A percentile compares a stretch with the other conserved stretches of the same genome.
Conservation (phyloP, 2,329 filamentous ascomycete genomes). For the Orbilia ellipsospora region DNA sequence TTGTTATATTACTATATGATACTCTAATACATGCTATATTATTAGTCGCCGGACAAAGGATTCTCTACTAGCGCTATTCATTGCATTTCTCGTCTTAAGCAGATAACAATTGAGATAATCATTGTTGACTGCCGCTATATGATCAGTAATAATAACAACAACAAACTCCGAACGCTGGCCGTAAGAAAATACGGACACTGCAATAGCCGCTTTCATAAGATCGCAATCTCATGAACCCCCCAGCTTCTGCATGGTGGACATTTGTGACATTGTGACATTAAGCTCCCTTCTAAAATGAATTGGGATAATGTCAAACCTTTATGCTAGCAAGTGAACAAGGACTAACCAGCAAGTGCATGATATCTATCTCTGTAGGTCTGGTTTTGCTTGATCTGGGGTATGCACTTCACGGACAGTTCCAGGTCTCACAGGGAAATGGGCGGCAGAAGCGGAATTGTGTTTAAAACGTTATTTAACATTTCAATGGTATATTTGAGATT, state of each 20-base stretch:
- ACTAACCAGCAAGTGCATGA: too few species aligned
- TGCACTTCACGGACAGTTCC: constrained; percentile 1
- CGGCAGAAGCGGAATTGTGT: constrained; percentile 14
- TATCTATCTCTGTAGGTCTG: constrained; percentile 10
- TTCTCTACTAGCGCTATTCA: not conserved
- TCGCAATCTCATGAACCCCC: constrained; percentile 26
- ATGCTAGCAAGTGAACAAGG: not conserved
- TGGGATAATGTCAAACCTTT: constrained; percentile 20
- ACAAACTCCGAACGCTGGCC: constrained; percentile 22
- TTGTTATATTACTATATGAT: not conserved
- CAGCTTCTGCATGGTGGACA: constrained; percentile 29
- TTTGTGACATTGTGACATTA: constrained; percentile 40
- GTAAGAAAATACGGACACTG: constrained; percentile 38
- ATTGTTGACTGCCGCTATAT: not conserved
- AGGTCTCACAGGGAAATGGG: not conserved
- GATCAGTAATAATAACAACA: constrained; percentile 31
- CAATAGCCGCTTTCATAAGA: constrained; percentile 46
- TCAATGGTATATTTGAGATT: constrained; percentile 5
- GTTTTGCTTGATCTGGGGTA: constrained; percentile 14
- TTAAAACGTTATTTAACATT: constrained; percentile 2
- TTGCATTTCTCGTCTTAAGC: too few species aligned
- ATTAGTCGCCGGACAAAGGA: not conserved
- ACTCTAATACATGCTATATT: too few species aligned
- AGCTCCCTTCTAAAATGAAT: constrained; percentile 35
- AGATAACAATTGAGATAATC: too few species aligned